Percentiles rank a stretch among this genome's conserved stretches.
phyloP scores from a whole-genome alignment of 164 flowering plant genomes.

The Magnolia sinica region DNA sequence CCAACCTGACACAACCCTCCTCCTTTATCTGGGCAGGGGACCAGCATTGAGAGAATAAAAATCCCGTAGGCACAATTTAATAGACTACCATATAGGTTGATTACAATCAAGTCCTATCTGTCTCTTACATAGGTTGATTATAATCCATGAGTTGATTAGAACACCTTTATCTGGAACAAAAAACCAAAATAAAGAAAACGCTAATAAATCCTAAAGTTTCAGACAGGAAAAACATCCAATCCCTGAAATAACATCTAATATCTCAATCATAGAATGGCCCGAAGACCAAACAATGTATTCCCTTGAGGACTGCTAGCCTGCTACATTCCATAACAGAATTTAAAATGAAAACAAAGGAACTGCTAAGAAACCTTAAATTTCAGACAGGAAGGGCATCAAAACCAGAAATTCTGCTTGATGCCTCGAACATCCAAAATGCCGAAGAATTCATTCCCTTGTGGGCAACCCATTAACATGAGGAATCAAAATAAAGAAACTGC shows the following conservation, averaged over 20 bases:
- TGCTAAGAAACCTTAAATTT: neutral
- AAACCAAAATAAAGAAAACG: constrained; percentile 1
- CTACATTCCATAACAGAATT: neutral
- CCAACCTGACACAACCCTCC: too few relatives aligned
- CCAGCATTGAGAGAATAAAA: too few relatives aligned
- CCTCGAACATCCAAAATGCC: neutral
- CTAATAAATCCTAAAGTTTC: constrained; percentile 3
- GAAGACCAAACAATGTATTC: neutral
- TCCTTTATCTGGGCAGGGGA: too few relatives aligned
- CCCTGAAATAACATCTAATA: neutral
- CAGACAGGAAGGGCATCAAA: constrained; percentile 2
- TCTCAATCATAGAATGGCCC: neutral
- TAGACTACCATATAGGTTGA: neutral
- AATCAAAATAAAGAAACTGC: neutral
- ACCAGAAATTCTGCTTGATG: constrained; percentile 4
- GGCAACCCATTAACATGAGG: neutral
- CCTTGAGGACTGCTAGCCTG: neutral
- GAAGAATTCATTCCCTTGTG: neutral
- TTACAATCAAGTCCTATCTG: neutral
- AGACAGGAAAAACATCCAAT: constrained; percentile 14
- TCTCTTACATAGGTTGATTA: neutral
- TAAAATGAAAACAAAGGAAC: neutral
- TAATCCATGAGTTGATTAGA: neutral
- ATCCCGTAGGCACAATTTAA: too few relatives aligned
- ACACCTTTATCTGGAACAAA: neutral